Evolutionary conservation across 2,329 filamentous ascomycete genomes (phyloP).

Genomic region (Berkeleyomyces basicola): DNA sequence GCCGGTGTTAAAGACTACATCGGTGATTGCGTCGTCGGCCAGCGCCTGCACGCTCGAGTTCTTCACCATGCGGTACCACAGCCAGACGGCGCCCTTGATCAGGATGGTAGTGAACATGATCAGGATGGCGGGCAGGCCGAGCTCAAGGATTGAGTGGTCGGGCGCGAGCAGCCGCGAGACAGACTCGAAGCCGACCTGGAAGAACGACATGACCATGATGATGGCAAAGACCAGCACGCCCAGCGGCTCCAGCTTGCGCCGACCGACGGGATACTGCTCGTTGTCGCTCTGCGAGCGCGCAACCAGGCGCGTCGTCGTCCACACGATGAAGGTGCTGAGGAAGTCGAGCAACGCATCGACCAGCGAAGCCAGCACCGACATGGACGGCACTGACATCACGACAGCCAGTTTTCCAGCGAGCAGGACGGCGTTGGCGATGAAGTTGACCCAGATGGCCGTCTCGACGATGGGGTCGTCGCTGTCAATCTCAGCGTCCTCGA

Average conservation of each 20-base stretch:
- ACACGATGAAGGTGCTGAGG: slow-evolving; percentile 65
- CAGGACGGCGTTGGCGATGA: slow-evolving; percentile 59
- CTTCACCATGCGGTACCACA: slow-evolving; percentile 74
- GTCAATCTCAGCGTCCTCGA: slow-evolving; percentile 56
- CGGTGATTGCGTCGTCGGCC: slow-evolving; percentile 41
- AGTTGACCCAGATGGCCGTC: slow-evolving; percentile 77
- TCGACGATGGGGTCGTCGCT: slow-evolving; percentile 61
- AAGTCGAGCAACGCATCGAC: slow-evolving; percentile 72
- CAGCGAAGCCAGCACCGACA: slow-evolving; percentile 64
- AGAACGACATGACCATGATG: slow-evolving; percentile 75
- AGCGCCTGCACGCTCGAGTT: slow-evolving; percentile 77
- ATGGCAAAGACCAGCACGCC: slow-evolving; percentile 69
- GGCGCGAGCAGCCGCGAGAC: slow-evolving; percentile 42
- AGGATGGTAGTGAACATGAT: slow-evolving; percentile 73
- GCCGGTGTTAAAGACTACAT: slow-evolving; percentile 82
- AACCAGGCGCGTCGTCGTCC: slow-evolving; percentile 60
- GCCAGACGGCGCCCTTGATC: slow-evolving; percentile 68
- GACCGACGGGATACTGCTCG: slow-evolving; percentile 63
- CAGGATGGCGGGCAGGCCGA: slow-evolving; percentile 53
- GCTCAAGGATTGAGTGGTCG: slow-evolving; percentile 53
- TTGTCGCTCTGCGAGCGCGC: slow-evolving; percentile 47
- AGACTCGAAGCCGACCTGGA: slow-evolving; percentile 59
- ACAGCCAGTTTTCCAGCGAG: slow-evolving; percentile 63
- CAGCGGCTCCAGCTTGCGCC: slow-evolving; percentile 59
- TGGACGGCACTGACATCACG: slow-evolving; percentile 59